Evolutionary conservation across 305 asterid genomes (phyloP), one percentile per base, ranked within the genome.

Genomic region (Fraxinus nigra): DNA sequence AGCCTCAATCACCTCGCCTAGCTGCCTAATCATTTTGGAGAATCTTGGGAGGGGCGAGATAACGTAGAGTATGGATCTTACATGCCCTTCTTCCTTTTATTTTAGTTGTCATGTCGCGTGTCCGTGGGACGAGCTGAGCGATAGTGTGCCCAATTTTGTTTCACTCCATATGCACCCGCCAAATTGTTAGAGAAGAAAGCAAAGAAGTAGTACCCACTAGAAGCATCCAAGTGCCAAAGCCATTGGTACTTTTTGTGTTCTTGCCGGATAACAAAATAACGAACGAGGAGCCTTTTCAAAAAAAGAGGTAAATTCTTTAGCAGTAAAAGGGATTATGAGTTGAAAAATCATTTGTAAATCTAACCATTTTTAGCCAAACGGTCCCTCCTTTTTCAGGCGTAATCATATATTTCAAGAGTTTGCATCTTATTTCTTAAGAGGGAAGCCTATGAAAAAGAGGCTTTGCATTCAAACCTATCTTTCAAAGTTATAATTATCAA

Each of bases 391-490:
- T 85, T 79, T 77, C 56, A 33, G 77, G 61, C 77, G 63, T 51
- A 75, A 76, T 79, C 24, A 81, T 80, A 37, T 16, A 22, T 32
- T 26, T 35, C 83, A 79, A 63, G 75, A 69, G 63, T 80, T 80
- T 72, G 61, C 61, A 74, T 63, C 75, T 72, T 73, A 38, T 82
- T 85, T 81, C 86, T 84, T 59, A 20, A 20, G 59, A 63, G 43
- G 75, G 86, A 89, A 87, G 80, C 81, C 82, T 72, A 77, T 76
- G 76, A 18, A 14, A 69, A 43, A 40, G 75, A 51, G 83, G 84
- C 87, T 87, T 85, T 78, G 78, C 81, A 38, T 73, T 86, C 74
- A 81, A 81, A 35, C 82, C 73, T 54, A 54, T 18, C 11, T 54
- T 54, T 54, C 65, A 54, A 54, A 43, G 61, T 14, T 13, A 78